Base-by-base conservation (phyloP, 2,329 filamentous ascomycete genomes). In the Elsinoe ampelina region DNA sequence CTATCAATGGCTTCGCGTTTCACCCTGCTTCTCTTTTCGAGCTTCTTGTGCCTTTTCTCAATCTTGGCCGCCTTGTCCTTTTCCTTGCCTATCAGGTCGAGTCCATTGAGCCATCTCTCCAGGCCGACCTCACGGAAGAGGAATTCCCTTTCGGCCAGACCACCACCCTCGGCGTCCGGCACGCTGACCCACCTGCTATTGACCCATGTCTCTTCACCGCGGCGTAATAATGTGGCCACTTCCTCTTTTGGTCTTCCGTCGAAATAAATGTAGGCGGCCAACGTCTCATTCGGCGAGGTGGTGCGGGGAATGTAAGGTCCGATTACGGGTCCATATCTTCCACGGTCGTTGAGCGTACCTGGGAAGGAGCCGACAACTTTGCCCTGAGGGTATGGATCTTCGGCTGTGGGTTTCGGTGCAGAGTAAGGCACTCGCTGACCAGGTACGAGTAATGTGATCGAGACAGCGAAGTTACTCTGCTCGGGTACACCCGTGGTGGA, bases 201-300 rank as follows among this genome's bases (percentile, higher is more conserved):
- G 20, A 98, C 95, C 93, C 93, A 98, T 1, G 93, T 98, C 73
- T 98, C 93, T 69, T 97, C 93, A 20, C 93, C 92, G 11, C 91
- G 86, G 57, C 93, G 81, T 54, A 98, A 77, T 58, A 98, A 76
- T 11, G 93, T 98, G 54, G 93, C 93, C 2, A 98, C 95, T 73
- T 98, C 93, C 70, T 98, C 93, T 71, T 98, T 98, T 59, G 82
- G 81, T 61, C 93, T 80, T 15, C 93, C 93, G 71, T 98, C 93
- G 68, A 98, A 98, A 75, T 98, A 98, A 64, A 98, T 97, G 71
- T 98, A 98, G 36, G 92, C 93, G 32, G 93, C 93, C 65, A 98
- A 92, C 12, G 93, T 98, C 75, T 98, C 93, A 71, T 96, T 95
- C 57, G 89, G 86, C 32, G 89, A 95, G 60, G 87, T 85, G 17